Evolutionary conservation across 495 filamentous ascomycete species (phyloP).

Genomic region (Beverwykella pulmonaria): DNA sequence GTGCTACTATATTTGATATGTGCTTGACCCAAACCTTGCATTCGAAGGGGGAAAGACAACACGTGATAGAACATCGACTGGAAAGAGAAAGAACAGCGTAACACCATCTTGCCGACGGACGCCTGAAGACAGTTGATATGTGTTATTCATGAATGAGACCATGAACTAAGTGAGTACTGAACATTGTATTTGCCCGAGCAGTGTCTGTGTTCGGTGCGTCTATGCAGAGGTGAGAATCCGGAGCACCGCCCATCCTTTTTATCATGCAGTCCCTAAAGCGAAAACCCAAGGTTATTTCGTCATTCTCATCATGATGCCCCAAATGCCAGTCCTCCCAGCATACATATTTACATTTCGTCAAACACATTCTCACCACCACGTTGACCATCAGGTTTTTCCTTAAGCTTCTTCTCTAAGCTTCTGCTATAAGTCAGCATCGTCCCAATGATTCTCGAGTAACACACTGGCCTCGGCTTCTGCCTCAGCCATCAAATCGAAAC

Average conservation of each 20-base stretch:
- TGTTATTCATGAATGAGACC: no score
- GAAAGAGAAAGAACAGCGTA: no score
- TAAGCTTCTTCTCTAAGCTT: constrained; percentile 12
- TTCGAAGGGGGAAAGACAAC: no score
- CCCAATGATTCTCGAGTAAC: constrained; percentile 35
- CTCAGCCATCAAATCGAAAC: constrained; percentile 60
- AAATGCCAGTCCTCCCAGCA: not conserved
- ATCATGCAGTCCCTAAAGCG: not conserved
- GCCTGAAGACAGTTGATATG: no score
- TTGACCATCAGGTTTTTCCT: constrained; percentile 18
- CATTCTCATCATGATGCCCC: not conserved
- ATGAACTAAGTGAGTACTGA: no score
- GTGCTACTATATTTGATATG: no score
- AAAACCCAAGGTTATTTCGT: not conserved
- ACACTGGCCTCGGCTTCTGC: constrained; percentile 49
- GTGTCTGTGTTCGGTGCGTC: no score
- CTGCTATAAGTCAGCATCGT: constrained; percentile 13
- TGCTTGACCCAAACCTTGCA: no score
- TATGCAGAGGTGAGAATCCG: no score
- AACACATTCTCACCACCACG: constrained; percentile 36
- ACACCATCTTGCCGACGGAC: no score
- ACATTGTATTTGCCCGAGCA: no score
- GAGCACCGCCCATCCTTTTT: not conserved
- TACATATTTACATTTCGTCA: constrained; percentile 43
- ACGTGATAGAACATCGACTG: no score